Conservation (phyloP, 208 protist genomes). For the Leishmania major region DNA sequence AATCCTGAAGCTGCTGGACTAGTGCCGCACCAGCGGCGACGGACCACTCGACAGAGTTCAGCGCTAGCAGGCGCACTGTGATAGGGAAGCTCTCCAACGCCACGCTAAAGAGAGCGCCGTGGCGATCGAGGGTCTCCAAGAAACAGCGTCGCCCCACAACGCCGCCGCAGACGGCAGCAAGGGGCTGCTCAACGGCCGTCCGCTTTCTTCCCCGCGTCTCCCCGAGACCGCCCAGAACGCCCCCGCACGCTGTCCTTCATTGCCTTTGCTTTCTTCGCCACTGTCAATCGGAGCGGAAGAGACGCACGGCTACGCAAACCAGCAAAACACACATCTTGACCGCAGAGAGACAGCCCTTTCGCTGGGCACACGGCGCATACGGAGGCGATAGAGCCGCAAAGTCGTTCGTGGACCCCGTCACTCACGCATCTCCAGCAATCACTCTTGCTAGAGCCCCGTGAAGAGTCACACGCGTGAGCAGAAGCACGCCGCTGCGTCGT, state of each 20-base stretch:
- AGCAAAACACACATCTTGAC: background rate
- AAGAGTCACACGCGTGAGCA: background rate
- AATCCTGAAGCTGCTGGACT: background rate
- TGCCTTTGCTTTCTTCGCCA: background rate
- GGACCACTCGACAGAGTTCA: background rate
- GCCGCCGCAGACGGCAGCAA: background rate
- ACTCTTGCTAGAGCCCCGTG: background rate
- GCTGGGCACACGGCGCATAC: slow-evolving; percentile 2
- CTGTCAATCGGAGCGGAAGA: background rate
- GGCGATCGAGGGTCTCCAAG: too few relatives aligned
- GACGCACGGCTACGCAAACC: background rate
- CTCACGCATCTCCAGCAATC: background rate
- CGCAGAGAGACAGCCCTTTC: background rate
- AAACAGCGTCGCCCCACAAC: too few relatives aligned
- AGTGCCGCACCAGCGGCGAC: background rate
- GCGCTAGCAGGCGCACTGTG: background rate
- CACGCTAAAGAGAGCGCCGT: too few relatives aligned
- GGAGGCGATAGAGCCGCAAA: slow-evolving; percentile 3
- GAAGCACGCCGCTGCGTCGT: background rate
- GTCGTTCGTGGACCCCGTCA: background rate
- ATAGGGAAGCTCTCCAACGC: too few relatives aligned
- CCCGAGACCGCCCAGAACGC: background rate
- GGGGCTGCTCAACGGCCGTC: background rate
- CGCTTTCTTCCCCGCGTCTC: background rate
- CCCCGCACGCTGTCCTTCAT: background rate